A percentile compares a stretch with the other conserved stretches of the same genome.
Evolutionary conservation across 352 stramenopile species (phyloP).

Genomic region (Pilasporangium apinafurcum): DNA sequence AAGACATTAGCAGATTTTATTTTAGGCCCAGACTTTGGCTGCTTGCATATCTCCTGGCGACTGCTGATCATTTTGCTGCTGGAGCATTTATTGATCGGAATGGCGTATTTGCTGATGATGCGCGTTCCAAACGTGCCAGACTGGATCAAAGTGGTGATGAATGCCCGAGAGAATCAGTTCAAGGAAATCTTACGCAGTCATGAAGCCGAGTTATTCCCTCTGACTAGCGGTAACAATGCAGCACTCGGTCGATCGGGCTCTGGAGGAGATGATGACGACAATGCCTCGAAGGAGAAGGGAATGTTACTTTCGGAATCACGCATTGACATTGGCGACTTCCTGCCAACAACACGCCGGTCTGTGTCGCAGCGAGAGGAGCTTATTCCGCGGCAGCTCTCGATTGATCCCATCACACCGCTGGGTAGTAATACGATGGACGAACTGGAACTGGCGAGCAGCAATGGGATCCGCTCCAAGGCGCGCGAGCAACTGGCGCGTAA

Average conservation of each 20-base stretch:
- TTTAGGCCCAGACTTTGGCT: conserved; percentile 58
- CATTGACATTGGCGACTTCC: conserved; percentile 9
- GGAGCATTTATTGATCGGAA: conserved; percentile 44
- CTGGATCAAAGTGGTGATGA: conserved; percentile 52
- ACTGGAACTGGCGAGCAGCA: conserved; percentile 40
- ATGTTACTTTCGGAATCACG: conserved; percentile 21
- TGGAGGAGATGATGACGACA: not conserved
- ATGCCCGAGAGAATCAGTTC: conserved; percentile 51
- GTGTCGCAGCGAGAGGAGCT: conserved; percentile 2
- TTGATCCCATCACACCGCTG: conserved; percentile 45
- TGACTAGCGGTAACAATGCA: not conserved
- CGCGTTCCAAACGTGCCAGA: conserved; percentile 39
- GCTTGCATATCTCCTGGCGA: conserved; percentile 50
- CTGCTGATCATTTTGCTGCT: conserved; percentile 50
- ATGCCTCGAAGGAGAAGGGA: conserved; percentile 6
- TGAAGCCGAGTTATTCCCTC: conserved; percentile 42
- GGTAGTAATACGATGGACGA: conserved; percentile 15
- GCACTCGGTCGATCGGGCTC: not conserved
- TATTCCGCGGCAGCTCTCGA: conserved; percentile 15
- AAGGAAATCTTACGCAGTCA: conserved; percentile 46
- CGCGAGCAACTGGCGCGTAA: conserved; percentile 52
- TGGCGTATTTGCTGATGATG: conserved; percentile 50
- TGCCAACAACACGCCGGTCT: conserved; percentile 3
- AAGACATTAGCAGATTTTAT: conserved; percentile 67
- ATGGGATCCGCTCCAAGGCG: conserved; percentile 43